These are phyloP conservation scores for Poa pratensis DNA, from an alignment of 176 grass and related monocot genomes.

Conservation along the genomic window DNA sequence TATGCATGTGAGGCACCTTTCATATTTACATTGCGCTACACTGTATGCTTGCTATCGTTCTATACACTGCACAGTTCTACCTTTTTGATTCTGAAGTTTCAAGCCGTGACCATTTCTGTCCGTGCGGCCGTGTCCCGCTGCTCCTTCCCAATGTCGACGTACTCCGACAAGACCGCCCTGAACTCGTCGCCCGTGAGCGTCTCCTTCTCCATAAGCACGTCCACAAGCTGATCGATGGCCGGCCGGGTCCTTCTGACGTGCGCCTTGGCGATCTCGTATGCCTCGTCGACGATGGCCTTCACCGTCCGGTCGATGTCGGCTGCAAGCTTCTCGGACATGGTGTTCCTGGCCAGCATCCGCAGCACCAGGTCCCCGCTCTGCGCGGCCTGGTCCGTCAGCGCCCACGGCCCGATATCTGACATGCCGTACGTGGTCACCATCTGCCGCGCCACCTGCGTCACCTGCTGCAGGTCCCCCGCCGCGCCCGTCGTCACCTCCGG, in stretches of 20 bases:
- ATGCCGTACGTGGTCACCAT: slow-evolving; percentile 88
- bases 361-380: slow-evolving; percentile 76
- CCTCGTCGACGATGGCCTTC: slow-evolving; percentile 62
- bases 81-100: slow-evolving; percentile 17
- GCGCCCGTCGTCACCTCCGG: slow-evolving; percentile 81
- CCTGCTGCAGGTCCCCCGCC: slow-evolving; percentile 83
- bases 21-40: no score
- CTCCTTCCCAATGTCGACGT: slow-evolving; percentile 51
- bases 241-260: slow-evolving; percentile 64
- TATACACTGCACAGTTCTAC: no score
- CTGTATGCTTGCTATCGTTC: no score
- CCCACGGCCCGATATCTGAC: slow-evolving; percentile 82
- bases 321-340: slow-evolving; percentile 80
- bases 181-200: slow-evolving; percentile 80
- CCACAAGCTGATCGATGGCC: slow-evolving; percentile 75
- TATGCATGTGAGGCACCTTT: no score
- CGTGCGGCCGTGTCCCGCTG: slow-evolving; percentile 40
- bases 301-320: slow-evolving; percentile 68
- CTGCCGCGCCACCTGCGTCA: slow-evolving; percentile 74
- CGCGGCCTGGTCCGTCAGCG: slow-evolving; percentile 50
- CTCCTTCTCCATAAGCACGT: slow-evolving; percentile 82
- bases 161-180: slow-evolving; percentile 69
- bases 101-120: slow-evolving; percentile 51
- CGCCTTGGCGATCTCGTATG: slow-evolving; percentile 68
- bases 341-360: slow-evolving; percentile 77